Base-by-base conservation (phyloP, 441 rosid genomes). In the Adansonia gregorii region DNA sequence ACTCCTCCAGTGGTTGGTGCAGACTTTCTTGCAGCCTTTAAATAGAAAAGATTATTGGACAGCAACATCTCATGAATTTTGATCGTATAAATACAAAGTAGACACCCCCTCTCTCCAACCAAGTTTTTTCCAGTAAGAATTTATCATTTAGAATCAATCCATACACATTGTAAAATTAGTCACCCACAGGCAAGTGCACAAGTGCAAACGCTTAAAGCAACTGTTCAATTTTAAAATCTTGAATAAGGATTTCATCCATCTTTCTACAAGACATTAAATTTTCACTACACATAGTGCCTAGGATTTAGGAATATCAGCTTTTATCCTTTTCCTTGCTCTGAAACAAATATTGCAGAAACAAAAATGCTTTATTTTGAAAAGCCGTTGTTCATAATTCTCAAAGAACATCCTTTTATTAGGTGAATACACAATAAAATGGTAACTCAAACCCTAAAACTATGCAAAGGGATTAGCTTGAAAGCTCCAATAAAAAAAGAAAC, bases 1-100 rank as follows among this genome's bases (percentile, higher is more conserved):
- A 83, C 86, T 39, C 86, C 86, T 8, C 83, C 85, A 10, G 82
- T 83, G 39, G 88, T 86, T 14, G 88, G 87, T 1, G 88, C 86
- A 3, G 85, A 83, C 75, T 86, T 86, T 56, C 86, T 80, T 66
- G 85, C 86, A 63, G 82, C 84, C 88, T 86, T 75, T n/a, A 76
- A 64, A 52, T 64, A 52, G n/a, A 10, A 48, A 4, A 51, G 43
- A 24, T 76, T 59, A 20, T 19, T 54, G 6, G 17, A 48, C 20
- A 52, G 56, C 6, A 71, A 70, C 52, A 70, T 31, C 45, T 14
- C 41, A n/a, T 35, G 17, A 51, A 12, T 54, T 31, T 1, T 20
- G 3, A 71, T 35, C 46, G 54, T 6, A 22, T 11, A 4, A 19
- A 46, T 24, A 20, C 73, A 27, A 63, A 35, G 41, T 35, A 35